Evolutionary conservation across 2,329 filamentous ascomycete species (phyloP), one percentile per base, ranked within the genome.

Genomic region (Tolypocladium guangdongense): DNA sequence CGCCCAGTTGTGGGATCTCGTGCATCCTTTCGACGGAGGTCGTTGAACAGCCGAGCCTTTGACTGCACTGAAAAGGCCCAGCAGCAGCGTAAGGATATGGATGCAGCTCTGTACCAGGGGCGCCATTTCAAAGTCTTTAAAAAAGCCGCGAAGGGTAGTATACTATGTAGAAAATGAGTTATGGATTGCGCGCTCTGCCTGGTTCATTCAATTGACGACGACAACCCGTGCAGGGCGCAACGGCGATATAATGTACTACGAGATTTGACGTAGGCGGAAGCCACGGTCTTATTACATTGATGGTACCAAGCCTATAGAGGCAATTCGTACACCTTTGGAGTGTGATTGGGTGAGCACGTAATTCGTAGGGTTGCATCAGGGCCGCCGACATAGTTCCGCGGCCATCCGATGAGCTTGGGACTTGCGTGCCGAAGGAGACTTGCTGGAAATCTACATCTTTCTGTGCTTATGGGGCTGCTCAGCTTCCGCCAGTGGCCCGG

Each of bases 1-100:
- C 10, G 56, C 53, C 49, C 59, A 62, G 46, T 55, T 45, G 51
- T 61, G 60, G n/a, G 49, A 18, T 18, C 41, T 59, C 10, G 54
- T 52, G 51, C 61, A 63, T 14, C 61, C 61, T 11, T 27, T 5
- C 14, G 55, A 58, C 32, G 12, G 33, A 16, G 20, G 6, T 37
- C 32, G 22, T 18, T 18, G 35, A 38, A 14, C 33, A 7, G 35
- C 20, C 4, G 48, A 20, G 7, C 22, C 35, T 14, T n/a, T 6
- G 22, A 49, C 33, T 4, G n/a, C 27, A 7, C 6, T 18, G 20
- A 36, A 18, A n/a, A 38, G 14, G 8, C 48, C 22, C 11, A 37
- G 22, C 6, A 49, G 24, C n/a, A 49, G 22, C 14, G 39, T 14
- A 38, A 49, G 6, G 32, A 18, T 18, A 3, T 7, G 35, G 5